phyloP scores from a whole-genome alignment of 768 basidiomycete species.

The Termitomyces sp. region DNA sequence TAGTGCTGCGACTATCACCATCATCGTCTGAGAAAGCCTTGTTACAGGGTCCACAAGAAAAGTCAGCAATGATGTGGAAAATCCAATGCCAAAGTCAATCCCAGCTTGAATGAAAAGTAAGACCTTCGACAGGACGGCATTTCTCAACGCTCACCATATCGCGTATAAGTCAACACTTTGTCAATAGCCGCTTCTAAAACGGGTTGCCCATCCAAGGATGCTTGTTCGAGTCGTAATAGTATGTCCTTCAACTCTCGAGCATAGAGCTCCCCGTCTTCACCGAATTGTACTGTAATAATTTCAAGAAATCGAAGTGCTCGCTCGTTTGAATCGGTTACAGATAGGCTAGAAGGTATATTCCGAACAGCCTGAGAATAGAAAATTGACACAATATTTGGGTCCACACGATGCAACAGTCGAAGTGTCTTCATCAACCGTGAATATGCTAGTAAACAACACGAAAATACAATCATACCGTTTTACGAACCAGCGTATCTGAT shows the following conservation, averaged over 20 bases:
- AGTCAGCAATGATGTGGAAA: conserved; percentile 42
- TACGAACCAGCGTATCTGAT: conserved; percentile 53
- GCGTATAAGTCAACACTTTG: conserved; percentile 46
- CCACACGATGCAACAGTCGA: conserved; percentile 53
- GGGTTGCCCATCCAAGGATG: conserved; percentile 26
- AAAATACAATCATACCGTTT: conserved; percentile 42
- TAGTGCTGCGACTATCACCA: conserved; percentile 67
- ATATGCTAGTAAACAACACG: conserved; percentile 1
- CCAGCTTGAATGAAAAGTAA: conserved; percentile 28
- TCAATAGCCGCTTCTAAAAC: conserved; percentile 61
- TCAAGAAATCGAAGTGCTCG: conserved; percentile 50
- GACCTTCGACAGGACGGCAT: background rate
- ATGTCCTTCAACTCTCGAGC: conserved; percentile 46
- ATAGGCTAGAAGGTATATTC: conserved; percentile 29
- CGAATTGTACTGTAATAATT: conserved; percentile 43
- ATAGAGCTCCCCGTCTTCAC: conserved; percentile 56
- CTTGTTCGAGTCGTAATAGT: conserved; percentile 35
- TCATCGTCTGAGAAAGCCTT: conserved; percentile 50
- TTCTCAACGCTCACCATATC: conserved; percentile 37
- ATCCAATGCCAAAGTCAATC: conserved; percentile 37
- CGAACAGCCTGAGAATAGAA: conserved; percentile 47
- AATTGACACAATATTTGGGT: conserved; percentile 52
- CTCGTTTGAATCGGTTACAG: conserved; percentile 37
- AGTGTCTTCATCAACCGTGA: conserved; percentile 49
- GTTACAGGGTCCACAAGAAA: conserved; percentile 36